Conservation (phyloP, 345 rosid species). For the Barbarea vulgaris region DNA sequence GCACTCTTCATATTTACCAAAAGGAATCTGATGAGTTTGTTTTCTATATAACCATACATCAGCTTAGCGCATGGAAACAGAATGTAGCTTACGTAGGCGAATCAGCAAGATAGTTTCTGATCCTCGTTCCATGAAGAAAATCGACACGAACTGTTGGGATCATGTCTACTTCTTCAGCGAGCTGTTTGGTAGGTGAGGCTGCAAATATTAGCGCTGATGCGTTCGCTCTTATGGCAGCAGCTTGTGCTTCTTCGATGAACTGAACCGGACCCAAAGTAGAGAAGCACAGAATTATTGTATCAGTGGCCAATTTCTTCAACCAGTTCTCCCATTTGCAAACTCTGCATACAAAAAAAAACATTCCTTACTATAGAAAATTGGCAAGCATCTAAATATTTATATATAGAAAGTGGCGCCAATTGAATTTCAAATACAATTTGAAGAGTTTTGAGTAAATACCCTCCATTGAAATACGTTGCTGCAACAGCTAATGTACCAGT, state of each 20-base stretch:
- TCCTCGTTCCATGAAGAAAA: constrained; percentile 53
- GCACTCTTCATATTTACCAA: constrained; percentile 44
- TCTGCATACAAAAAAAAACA: constrained; percentile 30
- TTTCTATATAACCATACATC: not conserved
- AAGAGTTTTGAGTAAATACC: constrained; percentile 50
- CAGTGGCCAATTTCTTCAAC: constrained; percentile 45
- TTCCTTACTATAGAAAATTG: not conserved
- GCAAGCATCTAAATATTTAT: not conserved
- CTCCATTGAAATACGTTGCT: constrained; percentile 45
- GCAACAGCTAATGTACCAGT: constrained; percentile 50
- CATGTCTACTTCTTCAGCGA: constrained; percentile 48
- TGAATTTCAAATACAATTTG: not conserved
- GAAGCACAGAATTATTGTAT: constrained; percentile 59
- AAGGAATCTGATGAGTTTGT: constrained; percentile 12
- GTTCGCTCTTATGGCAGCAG: constrained; percentile 52
- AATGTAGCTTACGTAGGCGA: constrained; percentile 42
- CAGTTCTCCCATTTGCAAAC: constrained; percentile 47
- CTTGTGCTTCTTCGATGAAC: constrained; percentile 50
- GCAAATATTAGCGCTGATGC: constrained; percentile 61
- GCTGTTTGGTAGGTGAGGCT: constrained; percentile 52
- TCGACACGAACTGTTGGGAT: constrained; percentile 63
- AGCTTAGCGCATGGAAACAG: not conserved
- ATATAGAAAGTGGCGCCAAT: not conserved
- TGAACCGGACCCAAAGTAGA: constrained; percentile 49
- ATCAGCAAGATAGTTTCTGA: constrained; percentile 49